Base-by-base conservation (phyloP, 139 green algal species). In the Picochlorum sp. region DNA sequence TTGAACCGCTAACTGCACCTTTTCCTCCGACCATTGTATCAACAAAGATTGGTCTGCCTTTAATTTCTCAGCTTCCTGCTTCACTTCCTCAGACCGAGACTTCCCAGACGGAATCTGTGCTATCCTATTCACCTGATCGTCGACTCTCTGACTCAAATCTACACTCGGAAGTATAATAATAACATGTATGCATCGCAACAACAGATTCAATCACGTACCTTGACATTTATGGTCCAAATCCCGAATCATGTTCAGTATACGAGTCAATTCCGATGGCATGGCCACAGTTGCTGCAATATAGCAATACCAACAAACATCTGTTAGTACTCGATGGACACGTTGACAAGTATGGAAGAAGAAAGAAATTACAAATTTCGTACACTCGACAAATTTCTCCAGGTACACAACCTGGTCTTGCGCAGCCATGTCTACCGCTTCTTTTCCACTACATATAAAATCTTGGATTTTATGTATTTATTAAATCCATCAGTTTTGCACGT, bases 1-100 rank as follows among this genome's bases (percentile, higher is more conserved):
- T 85, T 77, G 67, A 30, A 62, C 51, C 15, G 80, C 80, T 61
- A 86, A 68, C 41, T 70, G 64, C 50, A 83, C 72, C 63, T 92
- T 92, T 70, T 95, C 88, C 54, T 93, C 86, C 4, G 73, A 72
- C 60, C 85, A 90, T 71, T 93, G 86, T 28, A 84, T 64, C 44
- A 93, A 70, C 64, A 85, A 70, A 2, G 63, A 63, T 70, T 92
- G 85, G 23, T 84, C 77, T 16, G 38, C 68, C 20, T 81, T 77
- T 10, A 86, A 83, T 24, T 31, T 62, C 24, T 41, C 52, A 14
- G 64, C 55, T 56, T 80, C n/a, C 24, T 73, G 68, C 21, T 49
- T 60, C 45, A 82, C 58, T 68, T 84, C 67, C 44, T 63, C 20
- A 23, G 34, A 16, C 34, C 14, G 79, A 60, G 16, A 82, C 60